Base-by-base conservation (phyloP, 2,329 filamentous ascomycete species). In the Bipolaris cookei region DNA sequence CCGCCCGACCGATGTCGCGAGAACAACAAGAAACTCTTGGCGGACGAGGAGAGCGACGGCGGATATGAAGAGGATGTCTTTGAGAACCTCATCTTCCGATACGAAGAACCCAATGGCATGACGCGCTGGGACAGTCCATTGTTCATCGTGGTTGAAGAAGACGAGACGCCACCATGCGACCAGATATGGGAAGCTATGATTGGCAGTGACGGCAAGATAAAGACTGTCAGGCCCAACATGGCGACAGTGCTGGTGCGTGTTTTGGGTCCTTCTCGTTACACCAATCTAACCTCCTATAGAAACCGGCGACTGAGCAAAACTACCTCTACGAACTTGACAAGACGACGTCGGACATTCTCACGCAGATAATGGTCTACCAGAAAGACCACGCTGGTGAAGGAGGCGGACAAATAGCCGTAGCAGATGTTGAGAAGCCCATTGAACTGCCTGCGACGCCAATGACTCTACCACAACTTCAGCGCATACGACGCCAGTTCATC, bases 61-160 rank as follows among this genome's bases (percentile, higher is more conserved):
- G 82, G 77, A 2, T 88, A 88, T 65, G 79, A 80, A 0, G 70
- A 82, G 4, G 82, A 84, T 14, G 89, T 90, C 71, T 91, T 90
- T 82, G 89, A 92, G 62, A 92, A 92, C 66, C 82, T 93, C 10
- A 86, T 92, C 32, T 94, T 91, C 72, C 83, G 91, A 52, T 93
- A 93, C 72, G 91, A 96, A 76, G 91, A 96, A 77, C 91, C 91
- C 13, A 95, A 94, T 72, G 86, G 88, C 20, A 93, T 94, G 90
- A 88, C 85, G 2, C 81, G 90, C 41, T 96, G 91, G 91, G 91
- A 96, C 73, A 90, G 88, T 52, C 91, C 91, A 1, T 82, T 95
- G 2, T 95, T 94, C 76, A 89, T 89, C 3, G 82, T 95, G 0
- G 83, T 91, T 10, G 90, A 88, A 82, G 88, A 92, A 42, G 91